These are phyloP conservation scores for Ilex asprella DNA, from an alignment of 257 asterid genomes.

Conservation along the genomic window DNA sequence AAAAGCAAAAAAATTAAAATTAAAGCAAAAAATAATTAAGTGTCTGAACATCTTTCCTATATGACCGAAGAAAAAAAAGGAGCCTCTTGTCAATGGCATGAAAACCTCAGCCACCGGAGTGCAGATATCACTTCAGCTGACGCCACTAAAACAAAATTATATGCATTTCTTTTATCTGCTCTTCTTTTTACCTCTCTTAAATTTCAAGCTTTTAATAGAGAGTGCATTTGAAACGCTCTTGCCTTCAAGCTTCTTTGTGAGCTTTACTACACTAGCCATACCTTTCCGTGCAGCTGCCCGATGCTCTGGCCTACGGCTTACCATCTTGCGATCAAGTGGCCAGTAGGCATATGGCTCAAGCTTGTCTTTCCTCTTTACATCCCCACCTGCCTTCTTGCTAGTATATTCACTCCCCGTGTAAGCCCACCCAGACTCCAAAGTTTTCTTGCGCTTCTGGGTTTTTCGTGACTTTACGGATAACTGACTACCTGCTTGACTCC, in stretches of 20 bases:
- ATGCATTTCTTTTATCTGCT: slow-evolving; percentile 14
- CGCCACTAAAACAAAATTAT: neutral
- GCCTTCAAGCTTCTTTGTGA: slow-evolving; percentile 79
- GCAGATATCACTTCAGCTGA: too few species aligned
- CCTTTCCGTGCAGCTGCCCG: slow-evolving; percentile 84
- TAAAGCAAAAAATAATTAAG: too few species aligned
- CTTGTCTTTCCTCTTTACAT: slow-evolving; percentile 74
- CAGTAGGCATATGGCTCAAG: slow-evolving; percentile 96
- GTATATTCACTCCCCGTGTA: slow-evolving; percentile 83
- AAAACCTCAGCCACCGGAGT: too few species aligned
- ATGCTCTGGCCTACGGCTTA: slow-evolving; percentile 88
- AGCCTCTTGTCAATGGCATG: too few species aligned
- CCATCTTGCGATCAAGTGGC: slow-evolving; percentile 98
- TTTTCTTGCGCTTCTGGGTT: slow-evolving; percentile 52
- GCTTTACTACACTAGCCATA: slow-evolving; percentile 77
- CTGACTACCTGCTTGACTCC: slow-evolving; percentile 48
- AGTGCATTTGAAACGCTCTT: slow-evolving; percentile 68
- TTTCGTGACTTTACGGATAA: slow-evolving; percentile 40
- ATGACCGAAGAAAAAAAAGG: too few species aligned
- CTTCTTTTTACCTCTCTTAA: slow-evolving; percentile 34
- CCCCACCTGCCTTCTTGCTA: slow-evolving; percentile 91
- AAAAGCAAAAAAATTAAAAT: too few species aligned
- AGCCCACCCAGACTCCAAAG: slow-evolving; percentile 77
- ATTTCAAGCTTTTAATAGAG: slow-evolving; percentile 31
- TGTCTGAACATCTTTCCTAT: too few species aligned